These are phyloP conservation scores for Phoenix dactylifera DNA, from an alignment of 176 grass and related monocot genomes.

Conservation along the genomic window DNA sequence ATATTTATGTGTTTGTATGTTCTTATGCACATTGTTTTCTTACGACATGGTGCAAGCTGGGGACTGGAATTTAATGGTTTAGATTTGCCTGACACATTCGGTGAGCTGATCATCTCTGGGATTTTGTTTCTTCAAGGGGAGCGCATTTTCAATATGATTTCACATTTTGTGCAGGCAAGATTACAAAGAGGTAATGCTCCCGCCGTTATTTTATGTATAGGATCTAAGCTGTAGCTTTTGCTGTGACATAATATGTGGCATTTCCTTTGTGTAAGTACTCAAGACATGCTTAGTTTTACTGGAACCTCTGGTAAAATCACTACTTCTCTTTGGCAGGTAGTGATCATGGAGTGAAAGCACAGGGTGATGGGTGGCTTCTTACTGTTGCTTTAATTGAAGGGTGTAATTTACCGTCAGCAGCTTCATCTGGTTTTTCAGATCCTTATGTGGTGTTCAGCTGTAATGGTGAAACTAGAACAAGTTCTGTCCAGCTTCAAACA, in stretches of 20 bases:
- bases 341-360: conserved; percentile 58
- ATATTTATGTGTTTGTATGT: conserved; percentile 53
- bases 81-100: conserved; percentile 77
- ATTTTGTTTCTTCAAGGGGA: conserved; percentile 66
- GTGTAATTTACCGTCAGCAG: conserved; percentile 41
- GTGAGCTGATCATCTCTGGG: conserved; percentile 53
- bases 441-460: conserved; percentile 84
- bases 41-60: conserved; percentile 24
- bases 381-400: conserved; percentile 74
- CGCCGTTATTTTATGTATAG: too few relatives aligned
- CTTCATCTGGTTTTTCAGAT: conserved; percentile 47
- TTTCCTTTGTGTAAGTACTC: too few relatives aligned
- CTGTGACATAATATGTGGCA: too few relatives aligned
- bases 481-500: conserved; percentile 84
- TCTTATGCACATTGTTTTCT: conserved; percentile 67
- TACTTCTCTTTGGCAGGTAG: conserved; percentile 29
- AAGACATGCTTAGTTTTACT: not conserved
- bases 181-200: conserved; percentile 40
- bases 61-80: conserved; percentile 70
- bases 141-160: conserved; percentile 45
- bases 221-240: too few relatives aligned
- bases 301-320: not conserved
- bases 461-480: conserved; percentile 66
- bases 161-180: conserved; percentile 76
- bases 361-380: conserved; percentile 75